Conservation (phyloP, 805 yeast genomes). For the Yarrowia phangngaensis region DNA sequence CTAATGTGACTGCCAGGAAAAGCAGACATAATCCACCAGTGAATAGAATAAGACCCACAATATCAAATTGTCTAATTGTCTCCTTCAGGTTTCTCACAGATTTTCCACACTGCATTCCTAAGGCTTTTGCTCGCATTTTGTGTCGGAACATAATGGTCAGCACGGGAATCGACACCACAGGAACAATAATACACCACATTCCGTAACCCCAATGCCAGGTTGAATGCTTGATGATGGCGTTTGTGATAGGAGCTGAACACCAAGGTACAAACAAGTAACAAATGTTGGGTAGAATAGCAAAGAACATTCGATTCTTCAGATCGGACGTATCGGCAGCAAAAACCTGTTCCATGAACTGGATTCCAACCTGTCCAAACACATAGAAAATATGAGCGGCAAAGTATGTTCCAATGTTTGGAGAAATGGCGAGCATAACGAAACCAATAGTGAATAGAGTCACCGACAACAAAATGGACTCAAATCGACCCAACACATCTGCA, state of each 20-base stretch:
- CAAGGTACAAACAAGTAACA: conserved; percentile 43
- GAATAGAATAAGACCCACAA: conserved; percentile 56
- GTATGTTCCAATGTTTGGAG: too few species aligned
- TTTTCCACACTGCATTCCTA: too few species aligned
- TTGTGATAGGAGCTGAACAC: conserved; percentile 41
- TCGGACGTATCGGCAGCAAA: conserved; percentile 41
- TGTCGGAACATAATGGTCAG: too few species aligned
- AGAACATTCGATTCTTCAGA: conserved; percentile 42
- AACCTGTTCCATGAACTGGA: conserved; percentile 26
- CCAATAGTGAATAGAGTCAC: conserved; percentile 39
- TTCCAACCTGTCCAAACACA: neutral
- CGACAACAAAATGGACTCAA: conserved; percentile 39
- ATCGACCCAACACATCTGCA: conserved; percentile 44
- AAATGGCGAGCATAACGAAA: conserved; percentile 38
- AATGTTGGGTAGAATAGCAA: conserved; percentile 39
- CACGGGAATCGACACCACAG: too few species aligned
- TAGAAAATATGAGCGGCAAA: too few species aligned
- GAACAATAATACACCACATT: conserved; percentile 47
- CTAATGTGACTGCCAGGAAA: conserved; percentile 67
- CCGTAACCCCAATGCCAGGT: conserved; percentile 56
- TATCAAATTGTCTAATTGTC: conserved; percentile 67
- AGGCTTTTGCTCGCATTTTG: too few species aligned
- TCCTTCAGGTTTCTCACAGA: too few species aligned
- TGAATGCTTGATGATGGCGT: conserved; percentile 34
- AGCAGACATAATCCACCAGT: conserved; percentile 58